phyloP scores from a whole-genome alignment of 768 basidiomycete species.

The Russula griseocarnosa region DNA sequence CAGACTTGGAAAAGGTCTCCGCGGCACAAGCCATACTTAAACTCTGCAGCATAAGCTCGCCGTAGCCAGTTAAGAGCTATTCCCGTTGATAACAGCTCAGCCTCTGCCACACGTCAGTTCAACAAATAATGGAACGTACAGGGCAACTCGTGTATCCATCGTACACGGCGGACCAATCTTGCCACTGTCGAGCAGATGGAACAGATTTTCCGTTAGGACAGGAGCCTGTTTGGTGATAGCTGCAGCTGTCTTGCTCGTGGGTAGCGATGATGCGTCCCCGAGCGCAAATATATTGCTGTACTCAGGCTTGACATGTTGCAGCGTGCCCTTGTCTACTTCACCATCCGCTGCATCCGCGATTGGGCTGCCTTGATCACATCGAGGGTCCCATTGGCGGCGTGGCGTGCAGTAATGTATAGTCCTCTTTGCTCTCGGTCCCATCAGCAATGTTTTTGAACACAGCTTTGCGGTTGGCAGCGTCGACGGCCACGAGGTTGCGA shows the following conservation, averaged over 20 bases:
- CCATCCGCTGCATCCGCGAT: constrained; percentile 80
- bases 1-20: constrained; percentile 68
- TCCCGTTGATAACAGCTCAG: neutral
- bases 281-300: constrained; percentile 81
- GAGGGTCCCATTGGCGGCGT: constrained; percentile 91
- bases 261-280: constrained; percentile 89
- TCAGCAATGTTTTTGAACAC: constrained; percentile 75
- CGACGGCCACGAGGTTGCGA: constrained; percentile 77
- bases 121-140: constrained; percentile 41
- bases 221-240: constrained; percentile 91
- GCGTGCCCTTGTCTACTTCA: constrained; percentile 72
- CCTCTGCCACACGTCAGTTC: constrained; percentile 9
- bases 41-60: constrained; percentile 83
- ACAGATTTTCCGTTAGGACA: constrained; percentile 85
- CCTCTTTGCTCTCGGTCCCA: constrained; percentile 61
- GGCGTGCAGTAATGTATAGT: constrained; percentile 81
- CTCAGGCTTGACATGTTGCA: constrained; percentile 78
- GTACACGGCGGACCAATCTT: constrained; percentile 64
- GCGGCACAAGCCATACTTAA: constrained; percentile 85
- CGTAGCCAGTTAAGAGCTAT: constrained; percentile 77
- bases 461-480: constrained; percentile 66
- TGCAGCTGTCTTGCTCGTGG: constrained; percentile 95
- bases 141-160: constrained; percentile 90
- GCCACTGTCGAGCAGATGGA: constrained; percentile 69
- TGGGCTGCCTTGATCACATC: constrained; percentile 70